Evolutionary conservation across 140 eudicot genomes (phyloP), one percentile per base, ranked within the genome.

Genomic region (Flaveria floridana): DNA sequence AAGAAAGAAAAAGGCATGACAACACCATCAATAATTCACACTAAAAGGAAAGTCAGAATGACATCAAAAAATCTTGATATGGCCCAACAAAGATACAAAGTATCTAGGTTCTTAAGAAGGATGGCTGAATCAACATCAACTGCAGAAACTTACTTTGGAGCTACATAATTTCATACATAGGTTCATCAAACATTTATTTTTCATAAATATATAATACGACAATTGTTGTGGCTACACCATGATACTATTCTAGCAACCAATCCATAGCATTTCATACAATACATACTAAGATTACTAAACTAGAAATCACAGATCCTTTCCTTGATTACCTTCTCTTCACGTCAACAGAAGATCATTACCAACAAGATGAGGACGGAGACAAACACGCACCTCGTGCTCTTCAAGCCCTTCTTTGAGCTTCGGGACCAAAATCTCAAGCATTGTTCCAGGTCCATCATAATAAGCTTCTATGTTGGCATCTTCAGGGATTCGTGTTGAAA

Each of bases 401-500:
- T 89, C 97, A 0, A 89, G 95, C 2, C 96, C 97, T 46, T 81
- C 91, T 8, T 85, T 80, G 15, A 87, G 89, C 74, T 92, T 92
- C 1, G 97, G 97, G 46, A 92, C 97, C 85, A 92, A 76, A 46
- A 92, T 92, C 89, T 92, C 97, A 2, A 92, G 91, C 61, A 82
- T 84, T 6, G 89, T 76, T 46, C 96, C 97, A 11, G 91, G 84
- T 15, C 91, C 96, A 14, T 92, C 97, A 66, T 87, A 92, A 78
- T 89, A 92, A 0, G 97, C 97, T 92, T 92, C 95, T 16, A 92
- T 82, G 46, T 88, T 84, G 6, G 96, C 97, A 63, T 87, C 96
- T 84, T 92, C 96, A 34, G 97, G 97, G 69, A 92, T 92, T 34
- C 97, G 83, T 41, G 97, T 89, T 4, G 86, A 82, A 26, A 92